Percentiles rank a stretch among this genome's conserved stretches.
Evolutionary conservation across 1,284 basidiomycete species (phyloP).

Genomic region (Boletus sp.): DNA sequence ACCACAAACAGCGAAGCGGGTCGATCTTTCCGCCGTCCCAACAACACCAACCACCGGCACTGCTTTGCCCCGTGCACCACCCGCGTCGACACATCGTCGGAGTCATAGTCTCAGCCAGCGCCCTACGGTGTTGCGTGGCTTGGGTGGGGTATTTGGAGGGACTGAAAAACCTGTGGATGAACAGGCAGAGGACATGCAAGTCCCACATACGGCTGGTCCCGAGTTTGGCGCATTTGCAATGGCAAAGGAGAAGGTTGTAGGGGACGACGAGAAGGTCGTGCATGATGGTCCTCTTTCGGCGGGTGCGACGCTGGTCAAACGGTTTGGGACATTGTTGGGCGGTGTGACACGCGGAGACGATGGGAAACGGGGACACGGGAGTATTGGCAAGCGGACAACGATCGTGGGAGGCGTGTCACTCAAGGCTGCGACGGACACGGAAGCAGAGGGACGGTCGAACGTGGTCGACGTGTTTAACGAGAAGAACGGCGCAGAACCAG

Average conservation of each 20-base stretch:
- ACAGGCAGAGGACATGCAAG: slow-evolving; percentile 41
- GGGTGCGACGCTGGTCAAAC: slow-evolving; percentile 71
- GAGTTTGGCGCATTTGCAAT: slow-evolving; percentile 56
- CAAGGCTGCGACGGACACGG: slow-evolving; percentile 43
- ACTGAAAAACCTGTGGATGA: slow-evolving; percentile 46
- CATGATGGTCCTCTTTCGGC: slow-evolving; percentile 49
- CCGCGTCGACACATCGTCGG: slow-evolving; percentile 66
- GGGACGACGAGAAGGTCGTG: slow-evolving; percentile 31
- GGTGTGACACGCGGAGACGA: slow-evolving; percentile 49
- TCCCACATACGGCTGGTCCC: slow-evolving; percentile 61
- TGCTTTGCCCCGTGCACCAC: slow-evolving; percentile 61
- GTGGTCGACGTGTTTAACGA: slow-evolving; percentile 24
- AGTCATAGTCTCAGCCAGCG: slow-evolving; percentile 80
- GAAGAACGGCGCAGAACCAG: slow-evolving; percentile 22
- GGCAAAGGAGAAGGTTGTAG: slow-evolving; percentile 38
- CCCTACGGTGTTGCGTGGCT: slow-evolving; percentile 50
- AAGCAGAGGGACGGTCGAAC: slow-evolving; percentile 28
- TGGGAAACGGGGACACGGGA: slow-evolving; percentile 42
- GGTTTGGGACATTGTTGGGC: slow-evolving; percentile 69
- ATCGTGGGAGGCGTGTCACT: slow-evolving; percentile 53
- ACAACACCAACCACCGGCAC: slow-evolving; percentile 38
- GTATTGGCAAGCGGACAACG: slow-evolving; percentile 51
- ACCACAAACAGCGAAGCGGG: slow-evolving; percentile 20
- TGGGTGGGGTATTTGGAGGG: slow-evolving; percentile 55
- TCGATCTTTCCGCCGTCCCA: slow-evolving; percentile 45